Conservation (phyloP, 208 protist genomes). For the Lotmaria passim region DNA sequence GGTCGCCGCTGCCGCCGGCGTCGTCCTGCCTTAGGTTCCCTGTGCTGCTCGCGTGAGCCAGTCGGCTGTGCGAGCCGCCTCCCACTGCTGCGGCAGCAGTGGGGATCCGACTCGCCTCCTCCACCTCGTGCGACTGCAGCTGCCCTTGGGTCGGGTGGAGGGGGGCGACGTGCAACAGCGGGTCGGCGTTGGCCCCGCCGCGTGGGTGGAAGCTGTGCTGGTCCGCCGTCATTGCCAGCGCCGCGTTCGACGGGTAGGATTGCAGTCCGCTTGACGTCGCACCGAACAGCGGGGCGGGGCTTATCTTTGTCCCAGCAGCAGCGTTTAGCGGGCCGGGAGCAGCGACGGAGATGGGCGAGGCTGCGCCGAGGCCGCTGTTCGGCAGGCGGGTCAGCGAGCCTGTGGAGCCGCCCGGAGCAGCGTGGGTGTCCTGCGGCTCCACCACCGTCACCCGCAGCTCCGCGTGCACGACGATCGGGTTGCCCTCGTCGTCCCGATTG, state of each 20-base stretch:
- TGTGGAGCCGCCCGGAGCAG: neutral
- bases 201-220: neutral
- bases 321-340: neutral
- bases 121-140: conserved; percentile 5
- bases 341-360: neutral
- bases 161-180: neutral
- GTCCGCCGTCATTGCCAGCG: neutral
- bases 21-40: conserved; percentile 7
- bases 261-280: neutral
- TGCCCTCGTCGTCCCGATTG: conserved; percentile 17
- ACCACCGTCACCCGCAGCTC: conserved; percentile 59
- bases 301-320: neutral
- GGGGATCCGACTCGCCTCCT: neutral
- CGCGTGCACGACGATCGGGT: conserved; percentile 30
- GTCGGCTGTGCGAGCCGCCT: neutral
- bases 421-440: conserved; percentile 38
- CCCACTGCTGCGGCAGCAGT: too few relatives aligned
- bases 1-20: conserved; percentile 1
- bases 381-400: neutral
- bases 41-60: neutral
- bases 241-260: conserved; percentile 10
- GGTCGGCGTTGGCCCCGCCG: neutral
- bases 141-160: neutral
- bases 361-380: neutral
- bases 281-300: neutral